Conservation (phyloP, 2,329 filamentous ascomycete species). For the Talaromyces pinophilus region DNA sequence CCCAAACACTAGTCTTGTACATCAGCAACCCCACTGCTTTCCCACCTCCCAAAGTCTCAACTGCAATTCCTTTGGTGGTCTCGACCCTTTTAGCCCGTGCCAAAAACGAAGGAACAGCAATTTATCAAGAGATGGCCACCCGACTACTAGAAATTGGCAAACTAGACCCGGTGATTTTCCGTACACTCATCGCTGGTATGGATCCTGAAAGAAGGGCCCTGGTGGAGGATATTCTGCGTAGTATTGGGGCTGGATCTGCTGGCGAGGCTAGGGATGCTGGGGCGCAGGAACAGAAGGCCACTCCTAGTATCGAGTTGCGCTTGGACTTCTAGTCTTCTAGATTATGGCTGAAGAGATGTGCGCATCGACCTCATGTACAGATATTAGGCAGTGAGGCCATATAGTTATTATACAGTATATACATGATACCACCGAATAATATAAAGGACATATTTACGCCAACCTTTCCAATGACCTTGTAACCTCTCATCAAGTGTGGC, state of each 20-base stretch:
- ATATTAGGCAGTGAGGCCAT: neutral
- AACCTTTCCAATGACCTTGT: neutral
- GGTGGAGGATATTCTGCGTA: slow-evolving; percentile 74
- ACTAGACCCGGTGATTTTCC: slow-evolving; percentile 71
- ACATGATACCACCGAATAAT: slow-evolving; percentile 11
- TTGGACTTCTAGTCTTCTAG: slow-evolving; percentile 72
- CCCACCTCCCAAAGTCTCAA: slow-evolving; percentile 34
- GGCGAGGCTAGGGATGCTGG: slow-evolving; percentile 50
- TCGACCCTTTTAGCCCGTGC: slow-evolving; percentile 75
- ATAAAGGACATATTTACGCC: slow-evolving; percentile 7
- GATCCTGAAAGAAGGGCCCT: slow-evolving; percentile 69
- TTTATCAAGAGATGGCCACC: slow-evolving; percentile 72
- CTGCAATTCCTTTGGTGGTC: slow-evolving; percentile 72
- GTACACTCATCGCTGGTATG: slow-evolving; percentile 71
- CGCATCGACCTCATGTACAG: neutral
- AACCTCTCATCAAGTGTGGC: neutral
- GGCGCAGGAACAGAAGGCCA: slow-evolving; percentile 50
- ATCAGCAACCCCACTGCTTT: slow-evolving; percentile 50
- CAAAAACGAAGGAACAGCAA: slow-evolving; percentile 58
- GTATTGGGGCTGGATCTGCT: slow-evolving; percentile 56
- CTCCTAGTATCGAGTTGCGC: slow-evolving; percentile 87
- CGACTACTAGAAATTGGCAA: slow-evolving; percentile 79
- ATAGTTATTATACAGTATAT: slow-evolving; percentile 4
- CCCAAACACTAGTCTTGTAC: slow-evolving; percentile 74
- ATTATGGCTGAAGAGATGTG: neutral